Conservation (phyloP, 352 stramenopile genomes). For the Phytophthora tentaculata region DNA sequence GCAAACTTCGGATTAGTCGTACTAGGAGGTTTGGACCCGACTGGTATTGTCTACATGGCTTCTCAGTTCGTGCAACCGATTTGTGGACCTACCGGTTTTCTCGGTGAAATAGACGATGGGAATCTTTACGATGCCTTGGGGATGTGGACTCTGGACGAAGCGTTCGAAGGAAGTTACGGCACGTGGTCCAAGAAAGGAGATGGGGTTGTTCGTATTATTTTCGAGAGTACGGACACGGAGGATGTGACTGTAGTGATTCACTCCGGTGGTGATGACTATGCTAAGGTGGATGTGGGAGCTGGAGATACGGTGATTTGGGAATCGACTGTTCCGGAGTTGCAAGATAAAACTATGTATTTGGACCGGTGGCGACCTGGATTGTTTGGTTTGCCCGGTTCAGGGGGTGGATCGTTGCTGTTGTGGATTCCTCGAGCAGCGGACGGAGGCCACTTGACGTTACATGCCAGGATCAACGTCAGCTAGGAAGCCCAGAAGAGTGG, state of each 20-base stretch:
- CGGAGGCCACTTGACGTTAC: constrained; percentile 40
- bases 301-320: constrained; percentile 44
- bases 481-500: constrained; percentile 10
- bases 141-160: constrained; percentile 35
- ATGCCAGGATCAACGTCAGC: constrained; percentile 51
- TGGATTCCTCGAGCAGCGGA: constrained; percentile 41
- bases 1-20: constrained; percentile 48
- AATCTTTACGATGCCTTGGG: constrained; percentile 34
- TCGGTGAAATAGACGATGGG: constrained; percentile 58
- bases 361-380: constrained; percentile 59
- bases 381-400: constrained; percentile 19
- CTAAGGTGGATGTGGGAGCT: constrained; percentile 42
- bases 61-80: constrained; percentile 63
- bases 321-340: constrained; percentile 35
- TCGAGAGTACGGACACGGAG: constrained; percentile 42
- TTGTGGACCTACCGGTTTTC: constrained; percentile 51
- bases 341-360: constrained; percentile 61
- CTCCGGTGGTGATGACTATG: constrained; percentile 41
- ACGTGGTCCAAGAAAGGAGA: constrained; percentile 47
- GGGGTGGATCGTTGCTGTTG: constrained; percentile 42
- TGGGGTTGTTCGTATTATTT: constrained; percentile 40
- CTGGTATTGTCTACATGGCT: constrained; percentile 44
- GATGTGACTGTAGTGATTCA: constrained; percentile 30
- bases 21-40: constrained; percentile 54
- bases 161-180: constrained; percentile 50